Percentiles rank a stretch among this genome's conserved stretches.
Evolutionary conservation across 495 filamentous ascomycete genomes (phyloP).

Genomic region (Penicillium mononematosum): DNA sequence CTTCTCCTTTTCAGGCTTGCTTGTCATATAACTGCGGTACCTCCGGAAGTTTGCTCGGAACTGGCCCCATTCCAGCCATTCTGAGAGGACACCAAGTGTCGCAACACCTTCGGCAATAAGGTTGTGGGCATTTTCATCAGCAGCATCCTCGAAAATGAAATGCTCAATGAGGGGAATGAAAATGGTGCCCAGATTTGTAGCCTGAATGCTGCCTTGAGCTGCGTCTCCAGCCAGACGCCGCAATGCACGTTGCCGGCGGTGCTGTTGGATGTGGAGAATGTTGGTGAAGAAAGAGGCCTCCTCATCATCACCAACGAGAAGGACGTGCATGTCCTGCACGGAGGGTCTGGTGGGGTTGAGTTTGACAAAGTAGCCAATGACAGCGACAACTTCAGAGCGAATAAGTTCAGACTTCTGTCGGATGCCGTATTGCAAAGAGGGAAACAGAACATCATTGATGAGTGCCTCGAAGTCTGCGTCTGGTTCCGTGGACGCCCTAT

Average conservation of each 20-base stretch:
- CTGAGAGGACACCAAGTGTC: slow-evolving; percentile 69
- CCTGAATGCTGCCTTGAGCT: slow-evolving; percentile 57
- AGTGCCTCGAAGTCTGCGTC: slow-evolving; percentile 49
- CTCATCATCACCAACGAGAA: slow-evolving; percentile 75
- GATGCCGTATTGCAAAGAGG: slow-evolving; percentile 71
- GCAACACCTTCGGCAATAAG: slow-evolving; percentile 76
- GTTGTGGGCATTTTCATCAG: slow-evolving; percentile 76
- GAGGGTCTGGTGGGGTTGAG: slow-evolving; percentile 64
- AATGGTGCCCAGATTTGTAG: slow-evolving; percentile 77
- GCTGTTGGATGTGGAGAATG: slow-evolving; percentile 85
- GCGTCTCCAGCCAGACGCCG: slow-evolving; percentile 69
- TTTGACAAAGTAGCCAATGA: slow-evolving; percentile 75
- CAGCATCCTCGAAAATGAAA: slow-evolving; percentile 79
- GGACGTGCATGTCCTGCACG: slow-evolving; percentile 69
- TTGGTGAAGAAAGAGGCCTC: slow-evolving; percentile 94
- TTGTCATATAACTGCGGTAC: slow-evolving; percentile 74
- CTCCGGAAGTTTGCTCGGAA: slow-evolving; percentile 78
- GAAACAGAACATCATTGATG: slow-evolving; percentile 62
- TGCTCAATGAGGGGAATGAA: slow-evolving; percentile 92
- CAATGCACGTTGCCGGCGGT: slow-evolving; percentile 80
- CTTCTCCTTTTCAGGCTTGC: slow-evolving; percentile 81
- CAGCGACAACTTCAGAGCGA: slow-evolving; percentile 71
- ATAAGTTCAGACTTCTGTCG: slow-evolving; percentile 79
- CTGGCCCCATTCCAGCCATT: slow-evolving; percentile 86
- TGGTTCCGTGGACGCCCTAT: slow-evolving; percentile 44